phyloP scores from a whole-genome alignment of 106 monocot species.

The Dioscorea dumetorum region DNA sequence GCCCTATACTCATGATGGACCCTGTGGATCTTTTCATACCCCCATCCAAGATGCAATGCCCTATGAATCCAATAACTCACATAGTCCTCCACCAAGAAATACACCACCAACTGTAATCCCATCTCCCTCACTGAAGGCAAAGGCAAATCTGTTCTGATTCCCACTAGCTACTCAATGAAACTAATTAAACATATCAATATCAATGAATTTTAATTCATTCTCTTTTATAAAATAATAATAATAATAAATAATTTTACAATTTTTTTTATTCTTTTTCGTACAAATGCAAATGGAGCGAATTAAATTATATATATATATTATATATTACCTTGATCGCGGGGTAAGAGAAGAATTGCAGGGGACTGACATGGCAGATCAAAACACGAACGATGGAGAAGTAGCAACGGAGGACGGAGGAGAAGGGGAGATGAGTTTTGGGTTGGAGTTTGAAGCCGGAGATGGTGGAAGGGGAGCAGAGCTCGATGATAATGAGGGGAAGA shows the following conservation, averaged over 20 bases:
- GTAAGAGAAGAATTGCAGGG: conserved; percentile 76
- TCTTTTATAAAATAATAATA: too few species aligned
- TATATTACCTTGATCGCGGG: conserved; percentile 69
- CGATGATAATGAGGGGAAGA: conserved; percentile 65
- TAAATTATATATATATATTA: too few species aligned
- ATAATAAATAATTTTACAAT: too few species aligned
- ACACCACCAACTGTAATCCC: conserved; percentile 48
- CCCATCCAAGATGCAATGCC: conserved; percentile 57
- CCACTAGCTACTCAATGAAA: conserved; percentile 43
- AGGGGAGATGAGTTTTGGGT: conserved; percentile 50
- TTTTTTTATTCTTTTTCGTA: neutral
- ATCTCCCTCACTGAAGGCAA: conserved; percentile 71
- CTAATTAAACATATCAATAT: neutral
- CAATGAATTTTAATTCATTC: too few species aligned
- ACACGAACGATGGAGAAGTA: conserved; percentile 51
- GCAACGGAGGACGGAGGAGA: conserved; percentile 48
- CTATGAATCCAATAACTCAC: conserved; percentile 92
- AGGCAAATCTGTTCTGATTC: conserved; percentile 68
- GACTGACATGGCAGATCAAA: conserved; percentile 60
- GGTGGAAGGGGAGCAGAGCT: conserved; percentile 35
- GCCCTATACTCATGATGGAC: conserved; percentile 92
- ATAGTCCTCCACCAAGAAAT: conserved; percentile 86
- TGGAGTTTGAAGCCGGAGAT: conserved; percentile 73
- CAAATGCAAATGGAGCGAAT: neutral
- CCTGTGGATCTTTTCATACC: conserved; percentile 82